Evolutionary conservation across 2,329 filamentous ascomycete genomes (phyloP).

Genomic region (Exophiala oligosperma): DNA sequence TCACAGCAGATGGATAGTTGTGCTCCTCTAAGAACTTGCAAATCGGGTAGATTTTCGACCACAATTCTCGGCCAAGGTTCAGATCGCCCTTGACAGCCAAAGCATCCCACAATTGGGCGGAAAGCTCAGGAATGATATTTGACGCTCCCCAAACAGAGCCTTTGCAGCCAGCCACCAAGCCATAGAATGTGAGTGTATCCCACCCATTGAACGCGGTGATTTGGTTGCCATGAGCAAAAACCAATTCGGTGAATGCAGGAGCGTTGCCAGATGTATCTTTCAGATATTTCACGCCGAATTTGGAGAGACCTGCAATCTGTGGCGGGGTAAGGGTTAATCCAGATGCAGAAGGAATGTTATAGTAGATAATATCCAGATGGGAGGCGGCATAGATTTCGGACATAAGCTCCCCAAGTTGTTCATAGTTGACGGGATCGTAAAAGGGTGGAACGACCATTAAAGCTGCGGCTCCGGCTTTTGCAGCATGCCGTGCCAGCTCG

Average conservation of each 20-base stretch:
- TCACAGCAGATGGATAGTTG: conserved; percentile 50
- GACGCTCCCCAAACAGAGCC: conserved; percentile 54
- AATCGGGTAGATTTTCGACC: conserved; percentile 51
- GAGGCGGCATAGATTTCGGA: conserved; percentile 43
- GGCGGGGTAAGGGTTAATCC: conserved; percentile 44
- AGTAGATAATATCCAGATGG: conserved; percentile 50
- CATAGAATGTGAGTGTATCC: conserved; percentile 57
- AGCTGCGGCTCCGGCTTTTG: conserved; percentile 41
- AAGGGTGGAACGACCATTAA: conserved; percentile 54
- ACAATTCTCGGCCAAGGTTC: conserved; percentile 46
- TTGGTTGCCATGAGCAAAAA: conserved; percentile 44
- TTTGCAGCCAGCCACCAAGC: conserved; percentile 50
- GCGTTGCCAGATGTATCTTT: conserved; percentile 56
- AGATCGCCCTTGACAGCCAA: conserved; percentile 47
- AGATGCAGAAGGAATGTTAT: conserved; percentile 53
- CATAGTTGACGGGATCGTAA: conserved; percentile 47
- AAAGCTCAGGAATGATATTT: conserved; percentile 53
- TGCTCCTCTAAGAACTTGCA: conserved; percentile 53
- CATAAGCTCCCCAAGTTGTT: conserved; percentile 43
- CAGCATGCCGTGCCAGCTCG: conserved; percentile 44
- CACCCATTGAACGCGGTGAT: conserved; percentile 55
- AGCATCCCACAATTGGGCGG: conserved; percentile 49
- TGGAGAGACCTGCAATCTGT: conserved; percentile 46
- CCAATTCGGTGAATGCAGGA: conserved; percentile 50
- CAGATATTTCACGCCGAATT: conserved; percentile 51